These are phyloP conservation scores for Xylaria bambusicola DNA, from an alignment of 495 filamentous ascomycete species.

Conservation along the genomic window DNA sequence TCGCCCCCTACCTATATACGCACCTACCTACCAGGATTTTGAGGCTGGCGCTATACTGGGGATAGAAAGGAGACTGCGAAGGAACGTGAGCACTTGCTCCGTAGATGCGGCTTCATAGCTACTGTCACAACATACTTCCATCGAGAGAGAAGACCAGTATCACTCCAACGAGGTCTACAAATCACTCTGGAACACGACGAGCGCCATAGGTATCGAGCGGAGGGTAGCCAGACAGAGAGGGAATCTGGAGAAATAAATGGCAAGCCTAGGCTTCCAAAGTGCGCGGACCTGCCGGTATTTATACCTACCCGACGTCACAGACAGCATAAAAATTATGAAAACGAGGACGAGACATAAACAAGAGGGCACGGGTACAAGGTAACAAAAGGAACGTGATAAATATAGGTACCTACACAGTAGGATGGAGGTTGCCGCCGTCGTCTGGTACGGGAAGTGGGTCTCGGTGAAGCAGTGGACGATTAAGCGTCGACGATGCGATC, in stretches of 20 bases:
- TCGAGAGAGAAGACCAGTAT: background rate
- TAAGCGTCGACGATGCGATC: constrained; percentile 8
- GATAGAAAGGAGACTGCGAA: background rate
- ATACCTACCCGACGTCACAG: too few species aligned
- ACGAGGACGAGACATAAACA: background rate
- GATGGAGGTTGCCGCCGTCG: background rate
- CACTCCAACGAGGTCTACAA: background rate
- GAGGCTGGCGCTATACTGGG: background rate
- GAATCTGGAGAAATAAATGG: background rate
- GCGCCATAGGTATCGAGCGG: background rate
- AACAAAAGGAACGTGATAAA: too few species aligned
- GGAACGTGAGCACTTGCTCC: background rate
- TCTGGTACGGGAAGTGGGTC: constrained; percentile 15
- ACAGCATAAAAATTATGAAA: background rate
- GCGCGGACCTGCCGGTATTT: too few species aligned
- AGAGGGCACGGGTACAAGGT: background rate
- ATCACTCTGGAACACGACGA: background rate
- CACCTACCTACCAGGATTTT: too few species aligned
- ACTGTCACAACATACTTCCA: background rate
- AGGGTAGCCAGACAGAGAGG: background rate
- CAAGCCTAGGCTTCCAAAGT: background rate
- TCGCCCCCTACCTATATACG: too few species aligned
- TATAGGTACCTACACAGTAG: too few species aligned
- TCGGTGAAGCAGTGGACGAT: constrained; percentile 19
- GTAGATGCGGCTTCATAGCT: background rate